Conservation (phyloP, 805 yeast genomes). For the Saccharomycopsis sp. region DNA sequence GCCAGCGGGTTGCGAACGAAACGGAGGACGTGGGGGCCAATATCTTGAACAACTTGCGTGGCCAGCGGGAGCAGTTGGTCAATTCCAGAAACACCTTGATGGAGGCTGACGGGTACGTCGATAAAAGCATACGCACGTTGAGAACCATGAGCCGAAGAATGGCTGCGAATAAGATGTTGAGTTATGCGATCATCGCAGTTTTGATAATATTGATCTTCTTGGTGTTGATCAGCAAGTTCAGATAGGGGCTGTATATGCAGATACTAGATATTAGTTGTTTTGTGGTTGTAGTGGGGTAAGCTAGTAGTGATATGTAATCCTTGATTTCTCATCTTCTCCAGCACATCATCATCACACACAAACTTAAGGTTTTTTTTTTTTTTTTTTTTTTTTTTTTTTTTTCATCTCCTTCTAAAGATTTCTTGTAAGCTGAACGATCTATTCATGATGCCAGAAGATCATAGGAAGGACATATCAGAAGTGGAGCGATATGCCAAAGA, state of each 20-base stretch:
- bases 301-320: too few relatives aligned
- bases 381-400: too few relatives aligned
- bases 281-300: too few relatives aligned
- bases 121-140: conserved; percentile 76
- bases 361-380: too few relatives aligned
- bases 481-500: too few relatives aligned
- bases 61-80: conserved; percentile 86
- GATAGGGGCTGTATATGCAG: conserved; percentile 33
- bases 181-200: conserved; percentile 86
- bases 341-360: too few relatives aligned
- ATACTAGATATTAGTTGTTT: too few relatives aligned
- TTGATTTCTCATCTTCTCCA: too few relatives aligned
- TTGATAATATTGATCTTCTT: conserved; percentile 71
- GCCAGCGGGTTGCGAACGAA: conserved; percentile 84
- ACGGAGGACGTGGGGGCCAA: conserved; percentile 89
- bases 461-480: too few relatives aligned
- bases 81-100: conserved; percentile 78
- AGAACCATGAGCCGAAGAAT: conserved; percentile 87
- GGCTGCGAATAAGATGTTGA: conserved; percentile 83
- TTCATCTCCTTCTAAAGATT: too few relatives aligned
- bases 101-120: conserved; percentile 91
- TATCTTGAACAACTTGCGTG: conserved; percentile 76
- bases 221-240: conserved; percentile 76
- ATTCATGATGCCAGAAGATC: too few relatives aligned
- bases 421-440: too few relatives aligned